Evolutionary conservation across 257 asterid genomes (phyloP).

Genomic region (Petrea volubilis): DNA sequence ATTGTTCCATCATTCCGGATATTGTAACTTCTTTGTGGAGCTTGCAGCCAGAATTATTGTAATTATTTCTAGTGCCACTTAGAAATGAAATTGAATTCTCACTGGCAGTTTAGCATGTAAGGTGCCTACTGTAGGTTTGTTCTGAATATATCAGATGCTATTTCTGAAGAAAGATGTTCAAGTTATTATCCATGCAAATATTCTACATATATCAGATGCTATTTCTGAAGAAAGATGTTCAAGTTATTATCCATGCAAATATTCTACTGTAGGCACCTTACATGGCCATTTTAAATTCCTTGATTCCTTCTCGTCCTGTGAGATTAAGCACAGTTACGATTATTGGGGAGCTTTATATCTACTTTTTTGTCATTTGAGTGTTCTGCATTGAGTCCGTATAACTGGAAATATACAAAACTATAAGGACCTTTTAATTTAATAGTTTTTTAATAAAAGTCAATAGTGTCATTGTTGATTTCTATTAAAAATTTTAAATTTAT

Average conservation of each 20-base stretch:
- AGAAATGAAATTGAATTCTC: conserved; percentile 14
- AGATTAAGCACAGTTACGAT: not conserved
- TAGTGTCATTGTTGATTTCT: too few relatives aligned
- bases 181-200: conserved; percentile 23
- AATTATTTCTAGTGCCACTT: conserved; percentile 10
- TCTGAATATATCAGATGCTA: conserved; percentile 12
- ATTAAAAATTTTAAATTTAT: too few relatives aligned
- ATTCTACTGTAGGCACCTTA: too few relatives aligned
- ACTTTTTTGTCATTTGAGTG: not conserved
- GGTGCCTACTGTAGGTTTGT: conserved; percentile 9
- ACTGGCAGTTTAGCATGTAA: conserved; percentile 7
- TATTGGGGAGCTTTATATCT: not conserved
- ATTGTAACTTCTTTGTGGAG: conserved; percentile 19
- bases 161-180: conserved; percentile 20
- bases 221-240: conserved; percentile 20
- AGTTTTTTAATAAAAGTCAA: too few relatives aligned
- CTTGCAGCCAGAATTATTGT: conserved; percentile 15
- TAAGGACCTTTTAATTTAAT: too few relatives aligned
- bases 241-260: conserved; percentile 24
- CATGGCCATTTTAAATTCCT: not conserved
- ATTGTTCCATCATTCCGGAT: conserved; percentile 4
- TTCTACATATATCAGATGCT: conserved; percentile 17
- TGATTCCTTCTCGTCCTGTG: too few relatives aligned
- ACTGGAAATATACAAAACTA: too few relatives aligned
- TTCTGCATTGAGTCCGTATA: not conserved